phyloP scores from a whole-genome alignment of 2,329 filamentous ascomycete genomes.

The Zasmidium citrigriseum region DNA sequence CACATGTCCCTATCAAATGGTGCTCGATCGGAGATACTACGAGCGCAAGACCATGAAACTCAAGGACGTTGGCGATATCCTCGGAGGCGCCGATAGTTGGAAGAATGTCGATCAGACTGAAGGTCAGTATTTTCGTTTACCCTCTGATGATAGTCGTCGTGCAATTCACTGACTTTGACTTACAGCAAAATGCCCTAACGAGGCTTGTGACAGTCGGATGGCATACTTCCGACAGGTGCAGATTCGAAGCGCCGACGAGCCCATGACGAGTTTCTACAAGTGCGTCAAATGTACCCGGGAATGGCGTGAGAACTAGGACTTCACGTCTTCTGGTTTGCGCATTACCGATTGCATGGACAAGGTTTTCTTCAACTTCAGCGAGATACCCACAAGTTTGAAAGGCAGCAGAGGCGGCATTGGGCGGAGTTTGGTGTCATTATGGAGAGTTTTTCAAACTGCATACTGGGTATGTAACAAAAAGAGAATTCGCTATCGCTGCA shows the following conservation, averaged over 20 bases:
- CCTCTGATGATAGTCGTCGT: neutral
- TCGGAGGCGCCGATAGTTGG: slow-evolving; percentile 86
- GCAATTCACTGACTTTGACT: neutral
- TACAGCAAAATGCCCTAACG: slow-evolving; percentile 77
- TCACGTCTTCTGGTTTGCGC: neutral
- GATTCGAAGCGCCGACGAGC: slow-evolving; percentile 96
- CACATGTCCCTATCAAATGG: slow-evolving; percentile 89
- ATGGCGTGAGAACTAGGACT: slow-evolving; percentile 44
- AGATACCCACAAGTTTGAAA: slow-evolving; percentile 9
- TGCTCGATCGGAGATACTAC: slow-evolving; percentile 76
- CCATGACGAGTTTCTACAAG: slow-evolving; percentile 95
- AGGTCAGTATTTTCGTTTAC: slow-evolving; percentile 42
- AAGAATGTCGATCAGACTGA: slow-evolving; percentile 84
- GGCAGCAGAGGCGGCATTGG: neutral
- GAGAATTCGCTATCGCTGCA: neutral
- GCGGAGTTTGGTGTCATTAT: neutral
- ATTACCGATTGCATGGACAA: neutral
- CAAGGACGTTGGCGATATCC: slow-evolving; percentile 85
- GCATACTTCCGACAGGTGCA: slow-evolving; percentile 97
- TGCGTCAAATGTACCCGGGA: slow-evolving; percentile 47
- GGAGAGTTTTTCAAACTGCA: neutral
- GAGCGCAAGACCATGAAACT: slow-evolving; percentile 78
- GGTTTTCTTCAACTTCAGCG: neutral
- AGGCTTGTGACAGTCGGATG: slow-evolving; percentile 76
- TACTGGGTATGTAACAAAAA: slow-evolving; percentile 8